These are phyloP conservation scores for Lepiota brunneoincarnata DNA, from an alignment of 768 basidiomycete species.

Conservation along the genomic window DNA sequence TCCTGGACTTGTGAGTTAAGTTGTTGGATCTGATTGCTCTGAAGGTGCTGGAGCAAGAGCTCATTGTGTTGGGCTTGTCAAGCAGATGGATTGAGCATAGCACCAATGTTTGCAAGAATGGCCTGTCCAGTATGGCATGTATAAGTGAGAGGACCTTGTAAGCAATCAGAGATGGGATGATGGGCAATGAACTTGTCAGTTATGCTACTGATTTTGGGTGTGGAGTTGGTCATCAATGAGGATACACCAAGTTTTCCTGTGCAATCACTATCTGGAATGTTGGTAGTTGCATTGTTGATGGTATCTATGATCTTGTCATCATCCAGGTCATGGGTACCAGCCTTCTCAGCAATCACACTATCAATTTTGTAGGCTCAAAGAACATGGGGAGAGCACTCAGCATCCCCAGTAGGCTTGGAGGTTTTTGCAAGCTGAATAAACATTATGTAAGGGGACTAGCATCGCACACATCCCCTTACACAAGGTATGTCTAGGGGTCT, in stretches of 20 bases:
- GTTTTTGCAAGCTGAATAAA: background rate
- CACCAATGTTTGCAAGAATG: background rate
- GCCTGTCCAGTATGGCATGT: background rate
- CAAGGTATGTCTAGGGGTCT: too few species aligned
- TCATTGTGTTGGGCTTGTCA: background rate
- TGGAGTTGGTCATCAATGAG: too few species aligned
- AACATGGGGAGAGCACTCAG: background rate
- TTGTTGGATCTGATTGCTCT: background rate
- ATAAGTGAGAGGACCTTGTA: too few species aligned
- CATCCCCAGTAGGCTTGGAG: background rate
- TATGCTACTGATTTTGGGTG: too few species aligned
- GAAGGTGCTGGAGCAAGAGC: background rate
- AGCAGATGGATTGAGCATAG: background rate
- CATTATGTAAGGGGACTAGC: background rate
- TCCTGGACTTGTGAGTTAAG: background rate
- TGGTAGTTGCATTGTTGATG: too few species aligned
- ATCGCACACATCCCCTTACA: background rate
- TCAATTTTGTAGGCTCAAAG: background rate
- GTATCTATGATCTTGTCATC: background rate
- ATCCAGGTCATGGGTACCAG: background rate
- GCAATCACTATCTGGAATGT: background rate
- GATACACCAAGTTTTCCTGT: too few species aligned
- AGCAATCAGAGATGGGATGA: too few species aligned
- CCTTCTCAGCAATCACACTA: background rate
- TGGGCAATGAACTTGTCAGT: too few species aligned